These are phyloP conservation scores for Themeda triandra DNA, from an alignment of 176 grass and related monocot genomes.

Conservation along the genomic window DNA sequence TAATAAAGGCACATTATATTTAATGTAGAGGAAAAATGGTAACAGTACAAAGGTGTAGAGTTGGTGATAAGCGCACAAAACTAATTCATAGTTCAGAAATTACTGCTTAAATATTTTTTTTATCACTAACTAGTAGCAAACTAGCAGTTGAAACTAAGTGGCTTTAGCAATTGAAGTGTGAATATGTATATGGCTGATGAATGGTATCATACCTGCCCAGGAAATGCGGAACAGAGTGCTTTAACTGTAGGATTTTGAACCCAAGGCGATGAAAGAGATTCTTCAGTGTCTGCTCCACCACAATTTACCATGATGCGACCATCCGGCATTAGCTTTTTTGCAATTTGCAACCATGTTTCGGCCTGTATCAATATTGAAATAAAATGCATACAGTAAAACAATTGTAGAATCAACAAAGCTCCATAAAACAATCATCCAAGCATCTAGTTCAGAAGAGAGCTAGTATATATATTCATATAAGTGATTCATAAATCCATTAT, in stretches of 20 bases:
- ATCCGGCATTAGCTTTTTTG: conserved; percentile 73
- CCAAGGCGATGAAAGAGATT: conserved; percentile 64
- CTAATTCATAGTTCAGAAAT: not conserved
- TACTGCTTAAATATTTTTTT: not conserved
- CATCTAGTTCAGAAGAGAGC: not conserved
- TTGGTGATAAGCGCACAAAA: not conserved
- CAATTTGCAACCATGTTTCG: conserved; percentile 73
- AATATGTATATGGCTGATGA: not conserved
- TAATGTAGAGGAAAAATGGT: not conserved
- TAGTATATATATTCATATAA: not conserved
- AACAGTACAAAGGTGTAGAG: not conserved
- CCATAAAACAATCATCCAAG: not conserved
- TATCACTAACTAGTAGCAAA: not conserved
- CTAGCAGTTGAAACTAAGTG: not conserved
- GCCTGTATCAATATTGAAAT: conserved; percentile 43
- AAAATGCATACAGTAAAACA: not conserved
- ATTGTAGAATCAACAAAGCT: not conserved
- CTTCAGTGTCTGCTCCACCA: conserved; percentile 55
- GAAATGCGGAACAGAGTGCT: conserved; percentile 71
- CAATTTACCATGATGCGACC: conserved; percentile 94
- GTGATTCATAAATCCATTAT: not conserved
- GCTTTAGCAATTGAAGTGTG: not conserved
- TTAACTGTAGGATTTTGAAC: conserved; percentile 76
- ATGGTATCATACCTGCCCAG: conserved; percentile 52
- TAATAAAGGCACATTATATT: not conserved